phyloP scores from a whole-genome alignment of 2,329 filamentous ascomycete species.

The Aspergillus versicolor region DNA sequence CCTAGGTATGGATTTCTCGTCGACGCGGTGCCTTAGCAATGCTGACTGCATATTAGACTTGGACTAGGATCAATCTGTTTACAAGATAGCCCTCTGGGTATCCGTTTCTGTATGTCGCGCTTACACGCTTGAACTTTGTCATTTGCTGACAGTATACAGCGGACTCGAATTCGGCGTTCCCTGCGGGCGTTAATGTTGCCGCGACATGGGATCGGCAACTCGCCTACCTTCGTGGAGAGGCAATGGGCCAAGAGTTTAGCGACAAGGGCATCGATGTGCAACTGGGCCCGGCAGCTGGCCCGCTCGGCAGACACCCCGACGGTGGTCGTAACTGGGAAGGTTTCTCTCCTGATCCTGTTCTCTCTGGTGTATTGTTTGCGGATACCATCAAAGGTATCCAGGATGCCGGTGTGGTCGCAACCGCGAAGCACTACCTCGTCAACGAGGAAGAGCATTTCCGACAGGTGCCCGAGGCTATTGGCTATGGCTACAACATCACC shows the following conservation, averaged over 20 bases:
- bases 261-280: constrained; percentile 74
- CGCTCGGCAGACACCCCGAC: constrained; percentile 66
- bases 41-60: constrained; percentile 24
- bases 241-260: constrained; percentile 73
- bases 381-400: constrained; percentile 79
- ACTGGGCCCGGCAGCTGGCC: constrained; percentile 75
- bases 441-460: constrained; percentile 77
- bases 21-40: neutral
- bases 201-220: constrained; percentile 78
- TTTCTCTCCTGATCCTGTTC: constrained; percentile 71
- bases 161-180: constrained; percentile 80
- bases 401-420: constrained; percentile 76
- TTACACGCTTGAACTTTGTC: neutral
- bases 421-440: constrained; percentile 72
- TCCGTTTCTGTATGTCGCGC: constrained; percentile 59
- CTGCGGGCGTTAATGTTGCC: constrained; percentile 73
- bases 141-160: constrained; percentile 35
- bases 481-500: constrained; percentile 62
- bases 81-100: constrained; percentile 80
- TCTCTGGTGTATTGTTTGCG: constrained; percentile 70
- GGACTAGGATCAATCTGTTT: constrained; percentile 74
- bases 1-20: constrained; percentile 31
- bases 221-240: constrained; percentile 66
- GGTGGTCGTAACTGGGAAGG: constrained; percentile 69
- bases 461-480: constrained; percentile 57